A percentile compares a stretch with the other conserved stretches of the same genome.
Evolutionary conservation across 768 basidiomycete species (phyloP).

Genomic region (Psilocybe subaeruginosa): DNA sequence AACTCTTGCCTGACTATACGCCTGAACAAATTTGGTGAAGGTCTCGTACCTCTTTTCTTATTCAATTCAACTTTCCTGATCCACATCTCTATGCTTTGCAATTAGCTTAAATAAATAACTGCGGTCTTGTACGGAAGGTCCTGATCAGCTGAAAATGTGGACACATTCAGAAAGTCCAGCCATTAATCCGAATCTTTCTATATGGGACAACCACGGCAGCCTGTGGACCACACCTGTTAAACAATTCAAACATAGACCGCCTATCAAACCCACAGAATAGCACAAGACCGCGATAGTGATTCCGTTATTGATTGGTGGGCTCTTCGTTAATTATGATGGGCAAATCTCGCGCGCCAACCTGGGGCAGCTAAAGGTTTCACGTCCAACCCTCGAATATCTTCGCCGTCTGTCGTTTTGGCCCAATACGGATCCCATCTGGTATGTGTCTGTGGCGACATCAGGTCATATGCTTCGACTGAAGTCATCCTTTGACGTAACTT

Average conservation of each 20-base stretch:
- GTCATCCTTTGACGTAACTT: background rate
- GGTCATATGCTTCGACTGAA: background rate
- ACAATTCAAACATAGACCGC: background rate
- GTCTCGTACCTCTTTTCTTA: background rate
- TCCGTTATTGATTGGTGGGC: background rate
- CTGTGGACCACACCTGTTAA: background rate
- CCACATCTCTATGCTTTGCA: background rate
- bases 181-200: conserved; percentile 4
- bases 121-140: background rate
- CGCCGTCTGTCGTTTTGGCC: background rate
- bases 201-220: background rate
- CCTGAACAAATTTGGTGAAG: conserved; percentile 1
- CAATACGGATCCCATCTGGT: background rate
- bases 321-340: background rate
- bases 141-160: background rate
- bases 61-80: conserved; percentile 1
- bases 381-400: background rate
- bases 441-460: background rate
- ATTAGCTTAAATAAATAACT: background rate
- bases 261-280: background rate
- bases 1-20: background rate
- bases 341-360: background rate
- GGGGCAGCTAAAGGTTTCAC: background rate
- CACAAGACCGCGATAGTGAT: background rate
- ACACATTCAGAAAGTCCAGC: background rate